Evolutionary conservation across 441 rosid species (phyloP), one percentile per base, ranked within the genome.

Genomic region (Biscutella laevigata): DNA sequence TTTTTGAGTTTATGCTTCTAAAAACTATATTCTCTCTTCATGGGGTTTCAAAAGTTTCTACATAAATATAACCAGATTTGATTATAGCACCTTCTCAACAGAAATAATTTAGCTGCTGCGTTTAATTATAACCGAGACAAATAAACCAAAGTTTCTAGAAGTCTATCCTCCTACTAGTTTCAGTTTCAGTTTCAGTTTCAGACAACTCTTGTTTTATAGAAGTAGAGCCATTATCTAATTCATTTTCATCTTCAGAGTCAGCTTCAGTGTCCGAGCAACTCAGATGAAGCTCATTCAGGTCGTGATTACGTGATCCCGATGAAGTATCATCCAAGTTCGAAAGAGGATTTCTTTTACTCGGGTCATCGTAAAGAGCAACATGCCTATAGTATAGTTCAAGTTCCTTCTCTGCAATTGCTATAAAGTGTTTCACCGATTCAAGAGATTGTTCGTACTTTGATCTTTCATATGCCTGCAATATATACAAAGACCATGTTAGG

Each of bases 391-490:
- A 82, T 16, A 86, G 82, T 66, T 88, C 87, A 68, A 81, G 49
- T 66, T 85, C 96, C 67, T 87, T 85, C 65, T 81, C 91, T 4
- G 78, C 75, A 55, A 82, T 73, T 4, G 87, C 78, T 46, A 88
- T 86, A 57, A 85, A 86, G 45, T 63, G 86, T 66, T 74, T 81
- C 67, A 86, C 86, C 0, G 94, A 77, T 40, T 86, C 95, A 1
- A 85, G 80, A 6, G 96, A 91, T 29, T 88, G 96, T 69, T 91
- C 94, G 9, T 82, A 88, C 72, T 85, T 91, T 1, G 89, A 83
- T 68, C 64, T 85, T 66, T 91, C 91, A 45, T 78, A 73, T 11
- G 98, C 95, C 86, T 88, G 72, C 50, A 72, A 70, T 20, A 29
- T 59, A 68, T 22, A 53, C 37, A 43, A 45, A 17, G 1, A 38